Base-by-base conservation (phyloP, 257 asterid genomes). In the Fraxinus excelsior region DNA sequence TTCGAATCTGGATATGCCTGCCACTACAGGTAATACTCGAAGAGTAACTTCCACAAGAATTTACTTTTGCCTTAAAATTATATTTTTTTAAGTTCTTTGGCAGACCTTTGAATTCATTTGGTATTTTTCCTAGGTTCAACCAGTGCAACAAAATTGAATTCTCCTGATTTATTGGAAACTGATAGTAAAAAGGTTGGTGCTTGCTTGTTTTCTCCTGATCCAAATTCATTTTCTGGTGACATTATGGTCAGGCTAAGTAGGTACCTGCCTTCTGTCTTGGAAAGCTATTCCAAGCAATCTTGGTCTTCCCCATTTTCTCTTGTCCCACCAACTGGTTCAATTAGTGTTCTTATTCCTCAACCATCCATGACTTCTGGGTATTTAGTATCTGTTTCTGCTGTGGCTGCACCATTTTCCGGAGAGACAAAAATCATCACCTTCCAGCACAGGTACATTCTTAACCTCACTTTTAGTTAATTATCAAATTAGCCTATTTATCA, bases 251-350 rank as follows among this genome's bases (percentile, higher is more conserved):
- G 78, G 87, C 86, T 95, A 7, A 80, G 96, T 84, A 87, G 96
- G 84, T 80, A 84, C 67, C 74, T 86, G 66, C 87, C 90, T 82
- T 81, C 89, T 16, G 83, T 80, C 60, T 32, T 78, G 70, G 90
- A 85, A 75, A 85, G 80, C 78, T 74, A 81, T 75, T 86, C 90
- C 23, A 88, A 84, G 75, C 76, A 70, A 53, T 87, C 91, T 68
- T 95, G 99, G 99, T 95, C 99, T 71, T 79, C 80, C 74, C 89
- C 92, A 29, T 95, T 93, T 89, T 83, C 92, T 21, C 91, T 95
- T 77, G 94, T 90, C 77, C 99, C 99, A 4, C 96, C 96, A 76
- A 89, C 99, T 72, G 99, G 99, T 84, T 88, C 96, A 68, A 83
- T 90, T 71, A 89, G 90, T 83, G 88, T 93, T 82, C 81, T 88